Base-by-base conservation (phyloP, 176 grass and related monocot genomes). In the Bonia amplexicaulis region DNA sequence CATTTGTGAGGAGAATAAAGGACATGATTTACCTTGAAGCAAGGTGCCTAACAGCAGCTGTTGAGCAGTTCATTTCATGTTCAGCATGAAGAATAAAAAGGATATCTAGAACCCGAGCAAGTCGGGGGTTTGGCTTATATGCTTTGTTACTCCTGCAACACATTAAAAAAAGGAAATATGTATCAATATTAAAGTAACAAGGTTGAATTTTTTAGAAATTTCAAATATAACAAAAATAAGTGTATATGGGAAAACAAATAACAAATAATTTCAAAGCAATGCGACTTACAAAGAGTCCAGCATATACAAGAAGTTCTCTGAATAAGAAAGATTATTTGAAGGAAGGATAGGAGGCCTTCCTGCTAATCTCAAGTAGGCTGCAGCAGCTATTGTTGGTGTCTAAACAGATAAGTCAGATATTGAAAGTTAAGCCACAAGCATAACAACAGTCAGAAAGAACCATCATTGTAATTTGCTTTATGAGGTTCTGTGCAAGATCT, bases 41-140 rank as follows among this genome's bases (percentile, higher is more conserved):
- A 92, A 99, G 93, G 88, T 99, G 96, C 60, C 96, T 93, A 81
- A 89, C 96, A 76, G 93, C 93, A 94, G 96, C 89, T 35, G 93
- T 94, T 65, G 96, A 99, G 79, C 93, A 99, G 78, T 99, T 99
- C 96, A 96, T 99, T 90, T 99, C 96, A 76, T 99, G 96, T 80
- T 99, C 96, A 26, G 96, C 96, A 88, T 99, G 96, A 22, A 99
- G 90, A 85, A 99, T 96, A 71, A 99, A 96, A 57, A 99, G 93
- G 66, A 99, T 82, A 64, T 99, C 93, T 77, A 99, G 81, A 82
- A 85, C 93, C 81, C 93, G 85, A 75, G 93, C 88, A 87, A 99
- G 94, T 87, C 90, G 87, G 75, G 93, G 84, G 48, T 99, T 99
- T 81, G 93, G 96, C 65, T 85, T 89, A 75, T 99, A 99, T 65